Percentiles rank a stretch among this genome's conserved stretches.
Conservation (phyloP, 176 grass and related monocot genomes). For the Stipa capillata region DNA sequence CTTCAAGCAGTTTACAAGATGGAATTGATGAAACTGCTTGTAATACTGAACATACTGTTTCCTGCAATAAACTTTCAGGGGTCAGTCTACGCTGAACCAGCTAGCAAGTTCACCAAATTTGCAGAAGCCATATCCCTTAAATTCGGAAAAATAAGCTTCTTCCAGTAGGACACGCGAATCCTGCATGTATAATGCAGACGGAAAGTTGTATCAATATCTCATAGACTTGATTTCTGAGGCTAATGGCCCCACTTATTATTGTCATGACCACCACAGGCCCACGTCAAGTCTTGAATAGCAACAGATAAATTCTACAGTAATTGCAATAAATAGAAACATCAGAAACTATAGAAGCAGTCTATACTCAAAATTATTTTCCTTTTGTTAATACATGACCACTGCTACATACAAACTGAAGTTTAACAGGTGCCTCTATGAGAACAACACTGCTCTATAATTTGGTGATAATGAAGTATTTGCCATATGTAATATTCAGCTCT, state of each 20-base stretch:
- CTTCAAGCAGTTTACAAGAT: constrained; percentile 90
- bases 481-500: not conserved
- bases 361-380: not conserved
- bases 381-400: not conserved
- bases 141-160: constrained; percentile 54
- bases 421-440: not conserved
- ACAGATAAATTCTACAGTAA: constrained; percentile 19
- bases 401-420: not conserved
- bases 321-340: not conserved
- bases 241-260: constrained; percentile 29
- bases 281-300: constrained; percentile 20
- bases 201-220: constrained; percentile 58
- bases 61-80: constrained; percentile 84
- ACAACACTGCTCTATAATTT: not conserved
- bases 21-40: constrained; percentile 63
- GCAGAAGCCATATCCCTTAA: constrained; percentile 52
- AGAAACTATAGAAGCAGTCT: too few species aligned
- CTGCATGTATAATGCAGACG: constrained; percentile 54
- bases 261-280: constrained; percentile 19
- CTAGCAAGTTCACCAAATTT: constrained; percentile 72
- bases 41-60: constrained; percentile 84
- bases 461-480: not conserved
- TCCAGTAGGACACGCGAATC: constrained; percentile 39
- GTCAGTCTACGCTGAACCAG: constrained; percentile 50
- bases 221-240: constrained; percentile 40